A percentile compares a stretch with the other conserved stretches of the same genome.
Conservation (phyloP, 2,329 filamentous ascomycete species). For the Pseudogymnoascus sp. region DNA sequence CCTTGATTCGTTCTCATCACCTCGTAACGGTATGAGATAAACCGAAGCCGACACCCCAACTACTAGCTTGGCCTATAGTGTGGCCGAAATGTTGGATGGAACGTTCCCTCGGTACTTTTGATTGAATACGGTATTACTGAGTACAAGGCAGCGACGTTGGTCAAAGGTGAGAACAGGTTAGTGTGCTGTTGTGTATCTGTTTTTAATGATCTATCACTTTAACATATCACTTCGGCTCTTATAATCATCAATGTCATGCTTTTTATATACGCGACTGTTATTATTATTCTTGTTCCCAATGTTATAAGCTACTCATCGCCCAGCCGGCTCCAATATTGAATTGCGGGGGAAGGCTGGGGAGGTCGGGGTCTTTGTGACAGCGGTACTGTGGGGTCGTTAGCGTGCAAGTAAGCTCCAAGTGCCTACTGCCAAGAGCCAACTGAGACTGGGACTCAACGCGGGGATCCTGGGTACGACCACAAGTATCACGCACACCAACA, state of each 20-base stretch:
- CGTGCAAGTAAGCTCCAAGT: background rate
- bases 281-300: background rate
- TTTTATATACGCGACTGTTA: background rate
- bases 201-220: background rate
- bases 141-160: background rate
- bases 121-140: background rate
- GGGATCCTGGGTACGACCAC: background rate
- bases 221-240: background rate
- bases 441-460: background rate
- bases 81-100: background rate
- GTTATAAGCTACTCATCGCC: background rate
- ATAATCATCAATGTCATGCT: background rate
- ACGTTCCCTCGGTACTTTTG: constrained; percentile 1
- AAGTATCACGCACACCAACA: background rate
- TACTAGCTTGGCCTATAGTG: background rate
- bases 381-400: background rate
- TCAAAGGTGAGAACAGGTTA: background rate
- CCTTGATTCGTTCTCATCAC: background rate
- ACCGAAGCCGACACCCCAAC: background rate
- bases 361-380: background rate
- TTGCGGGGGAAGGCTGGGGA: background rate
- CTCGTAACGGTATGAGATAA: background rate
- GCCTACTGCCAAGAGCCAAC: background rate
- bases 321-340: background rate
- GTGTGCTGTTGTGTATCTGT: background rate